These are phyloP conservation scores for Backusella tuberculispora DNA, from an alignment of 192 early-diverging fungal species.

Conservation along the genomic window DNA sequence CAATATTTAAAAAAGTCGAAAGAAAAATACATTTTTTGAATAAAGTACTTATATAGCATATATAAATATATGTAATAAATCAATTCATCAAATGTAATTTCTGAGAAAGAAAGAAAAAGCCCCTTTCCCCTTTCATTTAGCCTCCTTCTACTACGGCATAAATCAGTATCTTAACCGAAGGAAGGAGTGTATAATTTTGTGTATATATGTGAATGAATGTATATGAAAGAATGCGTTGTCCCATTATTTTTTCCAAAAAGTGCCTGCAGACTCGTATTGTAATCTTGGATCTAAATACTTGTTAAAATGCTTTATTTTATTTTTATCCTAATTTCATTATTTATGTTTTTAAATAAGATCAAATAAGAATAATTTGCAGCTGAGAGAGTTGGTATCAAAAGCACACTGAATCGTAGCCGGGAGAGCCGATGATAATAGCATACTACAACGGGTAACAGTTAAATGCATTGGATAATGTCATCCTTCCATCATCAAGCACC, in stretches of 20 bases:
- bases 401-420: slow-evolving; percentile 4
- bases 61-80: not conserved
- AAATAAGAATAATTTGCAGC: slow-evolving; percentile 4
- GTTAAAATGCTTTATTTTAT: not conserved
- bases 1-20: not conserved
- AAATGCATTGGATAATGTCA: slow-evolving; percentile 10
- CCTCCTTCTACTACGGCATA: slow-evolving; percentile 1
- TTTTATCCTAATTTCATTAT: not conserved
- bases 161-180: slow-evolving; percentile 13
- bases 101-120: not conserved
- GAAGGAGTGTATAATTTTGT: not conserved
- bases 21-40: not conserved
- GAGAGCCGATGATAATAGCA: not conserved
- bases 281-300: not conserved
- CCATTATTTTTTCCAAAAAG: not conserved
- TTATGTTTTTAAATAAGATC: slow-evolving; percentile 11
- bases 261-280: not conserved
- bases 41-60: not conserved
- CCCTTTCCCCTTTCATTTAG: slow-evolving; percentile 3
- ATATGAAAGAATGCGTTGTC: not conserved
- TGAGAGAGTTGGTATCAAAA: slow-evolving; percentile 7
- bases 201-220: not conserved
- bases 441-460: slow-evolving; percentile 1
- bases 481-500: not conserved
- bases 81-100: not conserved